Evolutionary conservation across 352 stramenopile species (phyloP), one percentile per base, ranked within the genome.

Genomic region (Globisporangium spiculum): DNA sequence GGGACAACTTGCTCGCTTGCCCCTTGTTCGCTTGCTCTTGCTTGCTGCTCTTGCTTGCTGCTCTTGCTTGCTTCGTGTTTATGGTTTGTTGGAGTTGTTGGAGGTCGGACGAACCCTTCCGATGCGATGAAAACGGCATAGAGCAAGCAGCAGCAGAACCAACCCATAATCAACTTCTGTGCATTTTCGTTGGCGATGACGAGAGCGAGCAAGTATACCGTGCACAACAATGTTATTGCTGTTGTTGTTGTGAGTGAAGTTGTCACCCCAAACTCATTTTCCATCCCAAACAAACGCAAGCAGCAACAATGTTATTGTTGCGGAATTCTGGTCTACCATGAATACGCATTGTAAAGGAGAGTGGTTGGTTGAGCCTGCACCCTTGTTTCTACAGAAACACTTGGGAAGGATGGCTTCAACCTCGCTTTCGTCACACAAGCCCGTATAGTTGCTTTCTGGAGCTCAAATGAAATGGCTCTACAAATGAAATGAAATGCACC

Each of bases 301-400:
- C 12, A 60, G 20, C 54, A 60, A 3, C 54, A 60, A 60, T 60
- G 54, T 41, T 12, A 60, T 60, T 60, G 55, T 20, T 60, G 55
- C 27, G n/a, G 5, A n/a, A 20, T 24, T 41, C 1, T 8, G 14
- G 12, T 58, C 4, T 26, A 12, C 8, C 18, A 32, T 32, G 24
- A 34, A 20, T 56, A 7, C 22, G 6, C 44, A 52, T 24, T 22
- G 44, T 52, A 52, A 52, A 52, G 44, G 44, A 52, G 18, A 24
- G 44, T 52, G 44, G 6, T 12, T 52, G 12, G 16, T 44, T 44
- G 3, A 18, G 38, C 32, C 12, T 20, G 44, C 44, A 52, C 18
- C 44, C 18, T 50, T 52, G 44, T 60, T 60, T 36, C 54, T 22
- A 26, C 30, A 59, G 5, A 24, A 55, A 55, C n/a, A 38, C 32